Conservation (phyloP, 345 rosid genomes). For the Dipteronia dyeriana region DNA sequence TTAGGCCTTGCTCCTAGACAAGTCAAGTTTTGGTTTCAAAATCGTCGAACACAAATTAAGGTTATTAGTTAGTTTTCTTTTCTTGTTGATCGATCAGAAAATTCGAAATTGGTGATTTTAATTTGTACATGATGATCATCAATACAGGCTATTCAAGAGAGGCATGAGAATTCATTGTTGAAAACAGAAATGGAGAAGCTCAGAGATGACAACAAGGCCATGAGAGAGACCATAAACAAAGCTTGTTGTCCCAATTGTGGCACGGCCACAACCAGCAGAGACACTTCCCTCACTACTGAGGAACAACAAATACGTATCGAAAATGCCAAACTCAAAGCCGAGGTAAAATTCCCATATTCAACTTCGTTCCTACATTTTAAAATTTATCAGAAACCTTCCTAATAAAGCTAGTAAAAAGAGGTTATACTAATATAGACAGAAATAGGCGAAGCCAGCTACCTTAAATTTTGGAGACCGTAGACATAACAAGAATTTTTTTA, state of each 20-base stretch:
- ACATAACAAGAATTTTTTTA: too few species aligned
- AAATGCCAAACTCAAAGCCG: slow-evolving; percentile 85
- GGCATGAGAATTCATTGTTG: slow-evolving; percentile 88
- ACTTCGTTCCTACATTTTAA: neutral
- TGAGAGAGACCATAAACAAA: slow-evolving; percentile 79
- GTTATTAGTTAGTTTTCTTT: slow-evolving; percentile 23
- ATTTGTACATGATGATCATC: too few species aligned
- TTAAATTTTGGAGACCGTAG: too few species aligned
- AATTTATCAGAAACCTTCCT: too few species aligned
- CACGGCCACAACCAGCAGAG: slow-evolving; percentile 52
- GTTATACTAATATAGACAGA: too few species aligned
- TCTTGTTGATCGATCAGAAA: neutral
- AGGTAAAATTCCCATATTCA: slow-evolving; percentile 35
- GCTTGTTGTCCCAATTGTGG: slow-evolving; percentile 91
- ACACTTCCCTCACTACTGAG: slow-evolving; percentile 44
- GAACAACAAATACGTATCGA: slow-evolving; percentile 78
- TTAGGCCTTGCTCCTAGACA: slow-evolving; percentile 94
- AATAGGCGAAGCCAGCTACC: too few species aligned
- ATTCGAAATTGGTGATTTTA: too few species aligned
- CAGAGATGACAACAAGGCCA: slow-evolving; percentile 76
- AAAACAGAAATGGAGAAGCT: slow-evolving; percentile 87
- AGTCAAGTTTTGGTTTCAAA: slow-evolving; percentile 99
- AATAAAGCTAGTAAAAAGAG: too few species aligned
- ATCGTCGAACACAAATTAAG: slow-evolving; percentile 97
- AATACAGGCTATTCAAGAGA: slow-evolving; percentile 85